These are phyloP conservation scores for Torulaspora gathmanii DNA, from an alignment of 805 yeast species.

Conservation along the genomic window DNA sequence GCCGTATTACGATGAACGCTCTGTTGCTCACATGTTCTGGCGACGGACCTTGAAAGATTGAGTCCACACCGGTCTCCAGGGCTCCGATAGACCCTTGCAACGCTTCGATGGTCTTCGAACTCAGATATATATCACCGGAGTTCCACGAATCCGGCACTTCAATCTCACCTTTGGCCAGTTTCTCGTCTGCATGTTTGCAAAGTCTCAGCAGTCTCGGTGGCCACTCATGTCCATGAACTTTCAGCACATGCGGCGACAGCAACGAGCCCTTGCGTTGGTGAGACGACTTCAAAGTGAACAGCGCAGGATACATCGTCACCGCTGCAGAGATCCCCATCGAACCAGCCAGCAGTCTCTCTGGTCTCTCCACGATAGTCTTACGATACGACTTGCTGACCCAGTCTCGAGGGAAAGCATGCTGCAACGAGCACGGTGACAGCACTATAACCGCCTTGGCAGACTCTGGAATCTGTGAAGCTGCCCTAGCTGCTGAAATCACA, in stretches of 20 bases:
- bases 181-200: conserved; percentile 54
- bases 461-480: conserved; percentile 35
- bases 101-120: conserved; percentile 62
- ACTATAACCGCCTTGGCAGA: conserved; percentile 53
- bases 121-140: conserved; percentile 73
- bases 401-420: conserved; percentile 66
- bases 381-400: conserved; percentile 71
- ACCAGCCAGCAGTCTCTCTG: conserved; percentile 70
- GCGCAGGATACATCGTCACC: conserved; percentile 58
- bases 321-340: conserved; percentile 80
- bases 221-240: conserved; percentile 75
- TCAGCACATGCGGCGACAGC: conserved; percentile 54
- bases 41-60: conserved; percentile 39
- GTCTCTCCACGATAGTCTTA: conserved; percentile 73
- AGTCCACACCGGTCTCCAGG: conserved; percentile 64
- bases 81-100: conserved; percentile 75
- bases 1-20: conserved; percentile 66
- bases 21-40: conserved; percentile 36
- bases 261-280: conserved; percentile 43
- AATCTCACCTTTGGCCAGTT: conserved; percentile 48
- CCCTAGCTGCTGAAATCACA: conserved; percentile 35
- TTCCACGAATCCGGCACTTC: conserved; percentile 84
- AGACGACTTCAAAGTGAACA: conserved; percentile 45
- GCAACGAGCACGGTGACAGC: conserved; percentile 63
- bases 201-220: conserved; percentile 52